Percentiles rank a stretch among this genome's conserved stretches.
Evolutionary conservation across 495 filamentous ascomycete species (phyloP).

Genomic region (Podospora tetraspora): DNA sequence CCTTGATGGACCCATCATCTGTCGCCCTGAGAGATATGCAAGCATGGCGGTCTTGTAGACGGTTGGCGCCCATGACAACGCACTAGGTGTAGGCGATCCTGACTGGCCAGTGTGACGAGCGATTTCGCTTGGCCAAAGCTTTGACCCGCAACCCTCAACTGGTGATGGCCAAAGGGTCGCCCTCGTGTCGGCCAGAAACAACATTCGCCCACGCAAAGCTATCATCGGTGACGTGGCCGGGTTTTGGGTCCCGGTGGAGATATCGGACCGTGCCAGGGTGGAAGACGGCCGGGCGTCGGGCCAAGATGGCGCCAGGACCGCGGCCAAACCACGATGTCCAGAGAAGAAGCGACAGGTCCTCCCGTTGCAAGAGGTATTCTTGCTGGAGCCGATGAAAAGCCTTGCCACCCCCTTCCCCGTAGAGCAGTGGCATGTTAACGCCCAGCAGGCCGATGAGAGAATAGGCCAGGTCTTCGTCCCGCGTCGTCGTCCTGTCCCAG

Average conservation of each 20-base stretch:
- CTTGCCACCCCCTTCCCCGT: neutral
- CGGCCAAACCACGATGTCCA: neutral
- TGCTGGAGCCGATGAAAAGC: neutral
- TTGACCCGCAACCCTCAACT: neutral
- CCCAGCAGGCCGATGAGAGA: neutral
- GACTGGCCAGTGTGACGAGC: neutral
- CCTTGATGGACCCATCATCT: neutral
- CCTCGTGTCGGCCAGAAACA: neutral
- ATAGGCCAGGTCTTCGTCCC: neutral
- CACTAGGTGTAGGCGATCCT: neutral
- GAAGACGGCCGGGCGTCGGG: neutral
- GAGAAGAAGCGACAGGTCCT: neutral
- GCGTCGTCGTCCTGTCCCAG: neutral
- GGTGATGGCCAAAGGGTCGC: neutral
- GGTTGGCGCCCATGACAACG: neutral
- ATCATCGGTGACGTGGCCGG: neutral
- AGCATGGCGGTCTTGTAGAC: neutral
- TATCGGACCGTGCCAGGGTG: too few relatives aligned
- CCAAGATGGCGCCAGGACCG: neutral
- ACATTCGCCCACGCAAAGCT: neutral
- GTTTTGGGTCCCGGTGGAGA: too few relatives aligned
- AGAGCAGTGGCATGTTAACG: neutral
- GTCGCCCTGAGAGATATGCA: neutral
- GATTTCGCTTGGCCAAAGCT: neutral
- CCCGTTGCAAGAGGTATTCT: neutral